Evolutionary conservation across 192 early-diverging fungal species (phyloP).

Genomic region (Mortierella antarctica): DNA sequence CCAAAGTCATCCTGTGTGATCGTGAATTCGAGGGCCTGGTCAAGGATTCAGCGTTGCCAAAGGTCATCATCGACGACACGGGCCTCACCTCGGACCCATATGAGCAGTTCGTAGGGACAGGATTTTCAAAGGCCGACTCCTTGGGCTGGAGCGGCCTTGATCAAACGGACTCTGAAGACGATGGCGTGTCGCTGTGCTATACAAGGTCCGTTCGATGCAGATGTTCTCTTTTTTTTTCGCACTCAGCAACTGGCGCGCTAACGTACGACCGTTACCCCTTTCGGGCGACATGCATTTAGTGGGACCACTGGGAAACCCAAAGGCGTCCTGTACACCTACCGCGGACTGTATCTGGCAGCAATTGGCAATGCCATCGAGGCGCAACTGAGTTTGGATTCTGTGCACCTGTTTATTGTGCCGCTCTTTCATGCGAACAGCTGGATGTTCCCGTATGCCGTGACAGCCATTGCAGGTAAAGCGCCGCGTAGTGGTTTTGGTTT

Average conservation of each 20-base stretch:
- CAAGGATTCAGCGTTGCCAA: constrained; percentile 25
- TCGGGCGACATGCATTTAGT: constrained; percentile 5
- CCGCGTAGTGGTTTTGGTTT: not conserved
- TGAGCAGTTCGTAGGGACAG: constrained; percentile 56
- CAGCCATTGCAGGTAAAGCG: constrained; percentile 39
- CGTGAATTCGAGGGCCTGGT: constrained; percentile 51
- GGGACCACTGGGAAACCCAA: constrained; percentile 71
- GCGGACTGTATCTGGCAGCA: constrained; percentile 64
- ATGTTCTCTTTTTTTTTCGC: not conserved
- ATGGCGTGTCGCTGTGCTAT: constrained; percentile 64
- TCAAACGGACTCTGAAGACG: constrained; percentile 58
- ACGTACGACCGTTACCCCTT: not conserved
- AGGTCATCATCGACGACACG: constrained; percentile 35
- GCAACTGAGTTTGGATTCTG: constrained; percentile 55
- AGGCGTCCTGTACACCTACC: constrained; percentile 63
- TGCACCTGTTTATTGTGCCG: constrained; percentile 65
- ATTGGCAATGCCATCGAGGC: constrained; percentile 58
- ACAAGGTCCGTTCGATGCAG: constrained; percentile 44
- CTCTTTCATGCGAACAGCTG: constrained; percentile 68
- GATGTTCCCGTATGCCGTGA: constrained; percentile 52
- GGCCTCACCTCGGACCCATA: constrained; percentile 56
- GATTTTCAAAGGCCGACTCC: constrained; percentile 31
- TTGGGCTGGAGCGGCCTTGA: constrained; percentile 57
- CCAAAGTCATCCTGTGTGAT: constrained; percentile 63
- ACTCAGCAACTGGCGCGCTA: too few relatives aligned